Conservation (phyloP, 164 flowering plant species). For the Vitis vinifera region DNA sequence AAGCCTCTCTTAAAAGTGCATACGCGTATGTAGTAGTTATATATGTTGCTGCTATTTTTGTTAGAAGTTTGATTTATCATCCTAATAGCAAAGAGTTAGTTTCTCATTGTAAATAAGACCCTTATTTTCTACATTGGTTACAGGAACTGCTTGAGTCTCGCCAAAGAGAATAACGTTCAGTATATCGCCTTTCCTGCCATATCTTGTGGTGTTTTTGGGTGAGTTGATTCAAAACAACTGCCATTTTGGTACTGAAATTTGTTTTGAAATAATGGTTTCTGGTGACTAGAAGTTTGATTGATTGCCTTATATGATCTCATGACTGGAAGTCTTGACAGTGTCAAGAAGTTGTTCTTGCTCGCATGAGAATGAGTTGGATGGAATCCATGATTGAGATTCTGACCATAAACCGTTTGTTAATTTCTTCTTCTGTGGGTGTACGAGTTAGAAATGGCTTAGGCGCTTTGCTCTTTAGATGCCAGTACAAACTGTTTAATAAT, state of each 20-base stretch:
- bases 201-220: constrained; percentile 91
- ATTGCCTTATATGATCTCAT: not conserved
- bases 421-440: not conserved
- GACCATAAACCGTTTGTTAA: no score
- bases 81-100: no score
- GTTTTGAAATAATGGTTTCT: no score
- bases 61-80: not conserved
- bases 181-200: constrained; percentile 93
- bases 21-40: constrained; percentile 49
- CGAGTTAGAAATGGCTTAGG: not conserved
- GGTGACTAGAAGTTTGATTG: not conserved
- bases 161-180: constrained; percentile 73
- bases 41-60: not conserved
- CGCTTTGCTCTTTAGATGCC: not conserved
- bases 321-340: no score
- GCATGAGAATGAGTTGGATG: no score
- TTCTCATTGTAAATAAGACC: constrained; percentile 1
- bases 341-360: no score
- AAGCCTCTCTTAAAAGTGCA: constrained; percentile 61
- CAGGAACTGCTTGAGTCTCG: constrained; percentile 79
- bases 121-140: constrained; percentile 8
- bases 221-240: constrained; percentile 15
- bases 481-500: not conserved
- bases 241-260: no score
- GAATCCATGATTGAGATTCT: no score